These are phyloP conservation scores for Sugiyamaella mastotermitis DNA, from an alignment of 805 yeast species.

Conservation along the genomic window DNA sequence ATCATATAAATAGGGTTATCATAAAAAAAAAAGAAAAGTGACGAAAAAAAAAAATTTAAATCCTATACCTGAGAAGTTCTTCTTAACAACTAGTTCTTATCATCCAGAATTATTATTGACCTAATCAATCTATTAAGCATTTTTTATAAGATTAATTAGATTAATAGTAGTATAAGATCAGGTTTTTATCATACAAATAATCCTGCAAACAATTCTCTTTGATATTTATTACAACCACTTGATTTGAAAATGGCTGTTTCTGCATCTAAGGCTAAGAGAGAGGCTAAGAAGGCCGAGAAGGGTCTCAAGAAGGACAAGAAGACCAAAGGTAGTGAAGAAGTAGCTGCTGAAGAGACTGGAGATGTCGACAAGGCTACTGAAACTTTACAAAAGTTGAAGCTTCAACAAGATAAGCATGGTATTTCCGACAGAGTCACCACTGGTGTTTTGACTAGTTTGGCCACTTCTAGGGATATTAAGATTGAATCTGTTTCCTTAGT, in stretches of 20 bases:
- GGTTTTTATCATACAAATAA: too few relatives aligned
- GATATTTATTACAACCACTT: too few relatives aligned
- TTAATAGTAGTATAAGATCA: too few relatives aligned
- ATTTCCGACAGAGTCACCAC: slow-evolving; percentile 95
- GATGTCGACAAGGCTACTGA: slow-evolving; percentile 53
- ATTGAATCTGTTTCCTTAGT: slow-evolving; percentile 81
- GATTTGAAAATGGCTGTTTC: too few relatives aligned
- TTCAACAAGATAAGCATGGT: slow-evolving; percentile 92
- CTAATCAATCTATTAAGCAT: too few relatives aligned
- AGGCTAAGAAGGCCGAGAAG: slow-evolving; percentile 88
- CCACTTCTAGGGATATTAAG: slow-evolving; percentile 90
- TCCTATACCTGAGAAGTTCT: too few relatives aligned
- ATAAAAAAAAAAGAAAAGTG: too few relatives aligned
- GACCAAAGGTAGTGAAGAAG: slow-evolving; percentile 31
- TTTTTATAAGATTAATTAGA: slow-evolving; percentile 8
- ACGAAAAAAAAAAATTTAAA: too few relatives aligned
- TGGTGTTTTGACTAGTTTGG: slow-evolving; percentile 87
- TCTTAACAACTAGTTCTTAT: too few relatives aligned
- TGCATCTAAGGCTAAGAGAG: slow-evolving; percentile 96
- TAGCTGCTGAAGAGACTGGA: slow-evolving; percentile 36
- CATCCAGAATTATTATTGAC: too few relatives aligned
- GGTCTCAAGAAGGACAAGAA: slow-evolving; percentile 55
- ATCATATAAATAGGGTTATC: too few relatives aligned
- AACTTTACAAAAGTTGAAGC: slow-evolving; percentile 76
- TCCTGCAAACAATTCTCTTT: too few relatives aligned